These are phyloP conservation scores for Coniosporium apollinis DNA, from an alignment of 495 filamentous ascomycete genomes.

Conservation along the genomic window DNA sequence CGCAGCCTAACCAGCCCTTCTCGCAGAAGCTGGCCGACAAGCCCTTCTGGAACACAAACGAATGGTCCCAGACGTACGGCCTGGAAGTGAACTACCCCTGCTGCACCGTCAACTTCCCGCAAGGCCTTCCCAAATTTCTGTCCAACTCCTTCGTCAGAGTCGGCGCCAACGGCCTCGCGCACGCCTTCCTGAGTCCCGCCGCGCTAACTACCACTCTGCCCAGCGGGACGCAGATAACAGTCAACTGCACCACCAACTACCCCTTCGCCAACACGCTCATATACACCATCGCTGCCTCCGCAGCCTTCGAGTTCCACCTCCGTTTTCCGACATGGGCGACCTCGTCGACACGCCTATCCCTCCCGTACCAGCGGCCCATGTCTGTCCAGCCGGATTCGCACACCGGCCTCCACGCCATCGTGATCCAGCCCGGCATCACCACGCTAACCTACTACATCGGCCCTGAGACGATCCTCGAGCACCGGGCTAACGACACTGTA, in stretches of 20 bases:
- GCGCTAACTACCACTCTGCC: slow-evolving; percentile 18
- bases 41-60: slow-evolving; percentile 35
- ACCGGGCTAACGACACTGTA: slow-evolving; percentile 35
- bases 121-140: slow-evolving; percentile 44
- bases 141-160: slow-evolving; percentile 12
- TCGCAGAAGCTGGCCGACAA: slow-evolving; percentile 25
- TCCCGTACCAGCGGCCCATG: slow-evolving; percentile 2
- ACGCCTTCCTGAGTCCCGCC: slow-evolving; percentile 26
- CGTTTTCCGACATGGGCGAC: slow-evolving; percentile 34
- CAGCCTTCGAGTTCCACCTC: slow-evolving; percentile 30
- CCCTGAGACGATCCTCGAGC: slow-evolving; percentile 15
- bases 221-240: slow-evolving; percentile 12
- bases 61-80: slow-evolving; percentile 29
- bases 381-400: slow-evolving; percentile 9
- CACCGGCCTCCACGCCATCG: slow-evolving; percentile 21
- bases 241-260: slow-evolving; percentile 32
- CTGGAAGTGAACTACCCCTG: slow-evolving; percentile 29
- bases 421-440: slow-evolving; percentile 15
- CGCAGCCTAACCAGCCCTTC: slow-evolving; percentile 39
- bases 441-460: slow-evolving; percentile 16
- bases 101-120: slow-evolving; percentile 47
- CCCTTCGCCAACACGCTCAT: slow-evolving; percentile 32
- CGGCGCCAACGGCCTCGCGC: slow-evolving; percentile 23
- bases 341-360: slow-evolving; percentile 1
- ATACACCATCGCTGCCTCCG: slow-evolving; percentile 29